These are phyloP conservation scores for Epichloe scottii DNA, from an alignment of 2,329 filamentous ascomycete species.

Conservation along the genomic window DNA sequence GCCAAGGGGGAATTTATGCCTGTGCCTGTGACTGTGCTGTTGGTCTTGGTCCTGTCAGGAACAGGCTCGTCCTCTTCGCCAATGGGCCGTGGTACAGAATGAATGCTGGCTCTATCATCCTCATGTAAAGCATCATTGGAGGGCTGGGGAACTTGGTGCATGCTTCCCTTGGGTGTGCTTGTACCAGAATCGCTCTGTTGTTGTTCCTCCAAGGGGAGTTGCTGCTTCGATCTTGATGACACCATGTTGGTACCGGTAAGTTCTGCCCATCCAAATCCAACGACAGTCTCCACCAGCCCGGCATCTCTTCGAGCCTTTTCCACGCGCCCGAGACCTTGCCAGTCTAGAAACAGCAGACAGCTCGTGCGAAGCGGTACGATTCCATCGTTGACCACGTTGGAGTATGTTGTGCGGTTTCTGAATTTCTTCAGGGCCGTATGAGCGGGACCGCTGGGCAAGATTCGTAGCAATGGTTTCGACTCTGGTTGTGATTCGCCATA, in stretches of 20 bases:
- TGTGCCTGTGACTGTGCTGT: slow-evolving; percentile 2
- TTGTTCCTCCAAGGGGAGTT: slow-evolving; percentile 23
- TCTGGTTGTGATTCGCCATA: slow-evolving; percentile 56
- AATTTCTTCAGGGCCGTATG: slow-evolving; percentile 81
- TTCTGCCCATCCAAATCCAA: slow-evolving; percentile 91
- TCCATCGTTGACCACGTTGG: slow-evolving; percentile 94
- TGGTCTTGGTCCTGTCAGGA: slow-evolving; percentile 13
- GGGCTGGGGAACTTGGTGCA: slow-evolving; percentile 58
- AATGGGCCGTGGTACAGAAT: slow-evolving; percentile 26
- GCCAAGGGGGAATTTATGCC: slow-evolving; percentile 34
- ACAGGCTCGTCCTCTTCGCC: slow-evolving; percentile 15
- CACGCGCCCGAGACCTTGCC: slow-evolving; percentile 84
- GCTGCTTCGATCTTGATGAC: slow-evolving; percentile 30
- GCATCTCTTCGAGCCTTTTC: slow-evolving; percentile 90
- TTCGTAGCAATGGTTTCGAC: slow-evolving; percentile 77
- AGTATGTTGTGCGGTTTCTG: slow-evolving; percentile 82
- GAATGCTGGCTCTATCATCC: slow-evolving; percentile 50
- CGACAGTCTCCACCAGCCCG: slow-evolving; percentile 81
- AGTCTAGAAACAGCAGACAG: slow-evolving; percentile 91
- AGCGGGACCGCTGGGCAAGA: slow-evolving; percentile 82
- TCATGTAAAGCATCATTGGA: slow-evolving; percentile 51
- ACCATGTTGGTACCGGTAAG: slow-evolving; percentile 59
- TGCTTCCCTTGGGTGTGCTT: slow-evolving; percentile 25
- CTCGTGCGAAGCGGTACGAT: slow-evolving; percentile 93
- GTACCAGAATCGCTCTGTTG: slow-evolving; percentile 19